Evolutionary conservation across 768 basidiomycete genomes (phyloP), one percentile per base, ranked within the genome.

Genomic region (Boletus patriciae): DNA sequence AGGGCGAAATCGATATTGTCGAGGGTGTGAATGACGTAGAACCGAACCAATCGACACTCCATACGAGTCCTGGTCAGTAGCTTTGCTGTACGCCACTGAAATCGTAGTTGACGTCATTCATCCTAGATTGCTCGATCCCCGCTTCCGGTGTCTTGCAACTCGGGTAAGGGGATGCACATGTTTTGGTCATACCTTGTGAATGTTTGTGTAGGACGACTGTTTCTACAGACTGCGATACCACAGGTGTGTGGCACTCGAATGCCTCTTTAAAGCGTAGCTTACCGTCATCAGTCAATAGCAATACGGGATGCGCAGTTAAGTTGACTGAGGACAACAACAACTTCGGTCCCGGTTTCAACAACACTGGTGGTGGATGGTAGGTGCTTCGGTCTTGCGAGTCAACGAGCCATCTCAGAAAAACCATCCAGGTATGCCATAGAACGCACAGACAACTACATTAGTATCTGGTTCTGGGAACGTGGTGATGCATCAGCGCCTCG

Each of bases 21-120:
- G 70, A 71, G 47, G 70, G 74, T 42, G 83, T 86, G 15, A 86
- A 87, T 62, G 73, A 84, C 62, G 72, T 78, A 52, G 70, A 70
- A 15, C 77, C 81, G 3, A 82, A 85, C 62, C 73, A 76, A 55
- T 74, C 76, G 3, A 80, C 84, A 0, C 72, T 88, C 38, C 87
- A 88, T 66, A 86, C 85, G 6, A 73, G 72, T 52, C 60, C 80
- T 12, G 73, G 83, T 79, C 55, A 46, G 74, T 50, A 31, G 6
- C 18, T 25, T 25, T 46, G 10, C 37, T 21, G 15, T 25, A 19
- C 18, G 7, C 13, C 9, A 27, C 19, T 12, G 16, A 38, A 6
- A 12, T 23, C 3, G 23, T 37, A n/a, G 27, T 25, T 54, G n/a
- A 53, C 19, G 16, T 21, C 2, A 31, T 9, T 34, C 16, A 31